Evolutionary conservation across 345 rosid genomes (phyloP).

Genomic region (Dovyalis caffra): DNA sequence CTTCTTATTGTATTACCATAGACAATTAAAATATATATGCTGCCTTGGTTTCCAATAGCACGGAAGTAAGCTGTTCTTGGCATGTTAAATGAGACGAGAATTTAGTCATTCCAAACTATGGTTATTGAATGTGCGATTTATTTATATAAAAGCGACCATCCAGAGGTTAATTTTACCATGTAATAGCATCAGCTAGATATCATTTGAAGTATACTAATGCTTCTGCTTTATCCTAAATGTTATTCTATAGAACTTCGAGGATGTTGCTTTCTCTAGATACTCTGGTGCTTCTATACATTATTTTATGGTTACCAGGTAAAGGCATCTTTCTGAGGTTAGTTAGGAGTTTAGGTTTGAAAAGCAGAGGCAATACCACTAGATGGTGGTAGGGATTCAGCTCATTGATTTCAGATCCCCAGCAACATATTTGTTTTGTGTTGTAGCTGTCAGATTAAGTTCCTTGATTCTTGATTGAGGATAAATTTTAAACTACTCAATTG

Average conservation of each 20-base stretch:
- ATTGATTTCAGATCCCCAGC: not conserved
- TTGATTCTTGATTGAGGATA: not conserved
- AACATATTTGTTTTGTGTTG: not conserved
- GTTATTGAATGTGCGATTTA: not conserved
- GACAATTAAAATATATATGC: not conserved
- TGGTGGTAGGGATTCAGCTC: not conserved
- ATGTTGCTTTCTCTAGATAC: not conserved
- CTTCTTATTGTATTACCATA: not conserved
- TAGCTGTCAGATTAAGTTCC: not conserved
- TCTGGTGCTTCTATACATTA: not conserved
- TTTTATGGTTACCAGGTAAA: not conserved
- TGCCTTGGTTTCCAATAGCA: not conserved
- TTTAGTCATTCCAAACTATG: not conserved
- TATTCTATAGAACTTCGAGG: not conserved
- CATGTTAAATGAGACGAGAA: not conserved
- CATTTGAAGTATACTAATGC: not conserved
- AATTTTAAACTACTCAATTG: not conserved
- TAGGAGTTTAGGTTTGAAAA: not conserved
- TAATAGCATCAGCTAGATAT: not conserved
- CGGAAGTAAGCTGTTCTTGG: not conserved
- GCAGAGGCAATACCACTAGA: not conserved
- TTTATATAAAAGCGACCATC: not conserved
- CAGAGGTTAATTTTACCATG: not conserved
- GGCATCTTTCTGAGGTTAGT: not conserved
- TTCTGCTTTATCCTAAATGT: not conserved